Percentiles rank a stretch among this genome's conserved stretches.
phyloP scores from a whole-genome alignment of 2,329 filamentous ascomycete species.

The Claviceps sp. region DNA sequence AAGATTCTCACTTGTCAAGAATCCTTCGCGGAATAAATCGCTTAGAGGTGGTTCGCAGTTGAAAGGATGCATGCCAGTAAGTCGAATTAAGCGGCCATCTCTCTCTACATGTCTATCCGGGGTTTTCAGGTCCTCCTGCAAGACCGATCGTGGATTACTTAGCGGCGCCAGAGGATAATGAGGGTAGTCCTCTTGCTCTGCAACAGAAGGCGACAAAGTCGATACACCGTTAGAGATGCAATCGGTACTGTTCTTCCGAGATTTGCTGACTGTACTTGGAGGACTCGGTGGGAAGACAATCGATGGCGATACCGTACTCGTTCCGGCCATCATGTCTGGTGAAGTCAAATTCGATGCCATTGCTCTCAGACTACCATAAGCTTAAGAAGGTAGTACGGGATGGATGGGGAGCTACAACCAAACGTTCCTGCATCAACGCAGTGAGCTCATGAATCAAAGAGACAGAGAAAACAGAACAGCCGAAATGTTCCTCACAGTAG shows the following conservation, averaged over 20 bases:
- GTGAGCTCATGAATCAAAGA: neutral
- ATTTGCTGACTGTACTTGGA: conserved; percentile 24
- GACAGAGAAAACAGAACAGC: neutral
- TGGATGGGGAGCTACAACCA: neutral
- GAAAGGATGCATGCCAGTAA: conserved; percentile 84
- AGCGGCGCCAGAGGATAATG: conserved; percentile 56
- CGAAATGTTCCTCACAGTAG: too few relatives aligned
- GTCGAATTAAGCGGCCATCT: conserved; percentile 67
- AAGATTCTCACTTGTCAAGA: conserved; percentile 73
- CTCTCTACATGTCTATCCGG: conserved; percentile 71
- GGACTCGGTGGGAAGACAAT: conserved; percentile 25
- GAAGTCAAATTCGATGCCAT: neutral
- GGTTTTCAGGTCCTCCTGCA: conserved; percentile 68
- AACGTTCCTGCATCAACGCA: neutral
- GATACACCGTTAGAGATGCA: neutral
- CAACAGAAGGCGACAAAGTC: neutral
- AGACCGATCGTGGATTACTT: conserved; percentile 44
- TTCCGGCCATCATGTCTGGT: neutral
- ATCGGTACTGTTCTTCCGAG: conserved; percentile 21
- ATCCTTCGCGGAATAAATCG: conserved; percentile 65
- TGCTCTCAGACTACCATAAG: neutral
- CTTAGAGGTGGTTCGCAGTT: conserved; percentile 78
- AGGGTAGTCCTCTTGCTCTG: neutral
- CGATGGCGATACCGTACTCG: neutral
- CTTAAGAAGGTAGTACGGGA: neutral